Percentiles rank a stretch among this genome's conserved stretches.
phyloP scores from a whole-genome alignment of 257 asterid species.

The Solanum tarijense region DNA sequence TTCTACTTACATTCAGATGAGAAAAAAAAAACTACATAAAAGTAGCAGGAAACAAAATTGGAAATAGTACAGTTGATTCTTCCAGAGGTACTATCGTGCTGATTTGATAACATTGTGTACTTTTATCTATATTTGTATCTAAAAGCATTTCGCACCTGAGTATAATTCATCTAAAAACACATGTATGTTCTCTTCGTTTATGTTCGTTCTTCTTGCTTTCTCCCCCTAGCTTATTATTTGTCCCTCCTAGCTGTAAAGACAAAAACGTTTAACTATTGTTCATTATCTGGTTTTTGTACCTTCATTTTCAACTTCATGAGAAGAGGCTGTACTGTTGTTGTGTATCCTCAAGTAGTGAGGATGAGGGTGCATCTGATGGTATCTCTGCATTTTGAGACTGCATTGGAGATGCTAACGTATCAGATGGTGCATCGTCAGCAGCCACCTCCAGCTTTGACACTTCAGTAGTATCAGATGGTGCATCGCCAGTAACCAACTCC shows the following conservation, averaged over 20 bases:
- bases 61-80: neutral
- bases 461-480: conserved; percentile 34
- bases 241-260: neutral
- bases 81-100: neutral
- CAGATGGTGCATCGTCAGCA: conserved; percentile 26
- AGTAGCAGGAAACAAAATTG: neutral
- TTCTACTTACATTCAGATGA: neutral
- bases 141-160: neutral
- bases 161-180: neutral
- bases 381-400: neutral
- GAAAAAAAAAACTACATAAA: neutral
- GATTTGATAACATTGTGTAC: neutral
- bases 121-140: neutral
- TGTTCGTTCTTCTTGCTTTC: neutral
- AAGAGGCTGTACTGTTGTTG: neutral
- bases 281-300: conserved; percentile 12
- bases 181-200: neutral
- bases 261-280: conserved; percentile 6
- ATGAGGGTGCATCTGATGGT: neutral
- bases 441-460: conserved; percentile 22
- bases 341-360: conserved; percentile 15
- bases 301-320: conserved; percentile 13
- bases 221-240: neutral
- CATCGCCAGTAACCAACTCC: neutral
- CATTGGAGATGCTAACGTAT: neutral